These are phyloP conservation scores for Nakaseomyces kungkrabaensis DNA, from an alignment of 1,139 yeast species.

Conservation along the genomic window DNA sequence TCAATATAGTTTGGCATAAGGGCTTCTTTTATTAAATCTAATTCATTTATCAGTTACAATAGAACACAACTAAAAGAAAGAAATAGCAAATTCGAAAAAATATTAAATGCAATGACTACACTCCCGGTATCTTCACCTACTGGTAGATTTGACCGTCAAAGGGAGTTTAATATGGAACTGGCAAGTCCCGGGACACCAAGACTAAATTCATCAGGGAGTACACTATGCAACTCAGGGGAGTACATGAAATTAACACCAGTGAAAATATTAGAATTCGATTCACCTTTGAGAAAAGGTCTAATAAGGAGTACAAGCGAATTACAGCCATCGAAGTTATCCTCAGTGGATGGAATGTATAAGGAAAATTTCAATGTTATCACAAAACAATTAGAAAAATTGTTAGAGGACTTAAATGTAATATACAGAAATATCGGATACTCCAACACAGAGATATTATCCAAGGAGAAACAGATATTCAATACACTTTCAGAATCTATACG, in stretches of 20 bases:
- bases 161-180: background rate
- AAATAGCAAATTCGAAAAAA: no score
- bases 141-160: background rate
- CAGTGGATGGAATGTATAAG: slow-evolving; percentile 11
- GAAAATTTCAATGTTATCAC: slow-evolving; percentile 30
- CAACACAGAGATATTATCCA: slow-evolving; percentile 29
- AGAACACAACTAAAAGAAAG: no score
- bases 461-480: slow-evolving; percentile 30
- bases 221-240: background rate
- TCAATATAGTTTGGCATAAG: background rate
- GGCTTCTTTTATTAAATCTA: background rate
- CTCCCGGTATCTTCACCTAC: slow-evolving; percentile 3
- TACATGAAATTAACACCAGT: slow-evolving; percentile 20
- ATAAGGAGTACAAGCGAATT: background rate
- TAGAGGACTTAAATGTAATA: slow-evolving; percentile 29
- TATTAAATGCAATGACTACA: slow-evolving; percentile 1
- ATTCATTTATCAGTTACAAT: background rate
- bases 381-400: slow-evolving; percentile 26
- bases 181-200: slow-evolving; percentile 2
- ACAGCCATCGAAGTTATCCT: slow-evolving; percentile 2
- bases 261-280: slow-evolving; percentile 14
- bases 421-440: slow-evolving; percentile 34
- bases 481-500: slow-evolving; percentile 30
- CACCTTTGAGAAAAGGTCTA: slow-evolving; percentile 10
- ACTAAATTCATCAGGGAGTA: background rate